These are phyloP conservation scores for Ganoderma lucidum DNA, from an alignment of 1,284 basidiomycete species.

Conservation along the genomic window DNA sequence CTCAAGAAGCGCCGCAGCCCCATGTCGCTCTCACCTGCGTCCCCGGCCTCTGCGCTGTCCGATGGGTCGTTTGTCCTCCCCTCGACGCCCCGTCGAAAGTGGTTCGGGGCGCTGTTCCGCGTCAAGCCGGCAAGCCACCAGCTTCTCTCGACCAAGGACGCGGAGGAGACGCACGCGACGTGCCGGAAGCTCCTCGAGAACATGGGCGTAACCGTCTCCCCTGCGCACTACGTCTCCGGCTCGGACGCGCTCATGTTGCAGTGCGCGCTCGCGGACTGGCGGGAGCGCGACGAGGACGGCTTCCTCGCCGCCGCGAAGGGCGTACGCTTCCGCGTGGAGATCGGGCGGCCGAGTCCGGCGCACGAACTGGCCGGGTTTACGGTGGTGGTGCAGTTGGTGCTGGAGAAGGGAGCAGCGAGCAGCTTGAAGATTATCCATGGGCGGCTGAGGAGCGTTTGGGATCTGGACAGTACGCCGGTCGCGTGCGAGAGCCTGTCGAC, in stretches of 20 bases:
- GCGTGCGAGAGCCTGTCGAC: slow-evolving; percentile 39
- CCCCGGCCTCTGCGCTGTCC: slow-evolving; percentile 54
- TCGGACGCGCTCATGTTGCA: slow-evolving; percentile 53
- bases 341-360: slow-evolving; percentile 56
- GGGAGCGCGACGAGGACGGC: slow-evolving; percentile 53
- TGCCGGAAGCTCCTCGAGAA: slow-evolving; percentile 77
- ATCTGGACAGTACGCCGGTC: slow-evolving; percentile 52
- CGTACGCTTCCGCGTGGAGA: slow-evolving; percentile 82
- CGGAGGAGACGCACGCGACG: slow-evolving; percentile 75
- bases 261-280: slow-evolving; percentile 69
- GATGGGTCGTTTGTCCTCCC: slow-evolving; percentile 51
- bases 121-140: slow-evolving; percentile 77
- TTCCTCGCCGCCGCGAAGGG: slow-evolving; percentile 67
- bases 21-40: slow-evolving; percentile 42
- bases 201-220: slow-evolving; percentile 73
- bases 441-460: slow-evolving; percentile 77
- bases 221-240: slow-evolving; percentile 49
- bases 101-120: slow-evolving; percentile 92
- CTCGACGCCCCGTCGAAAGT: slow-evolving; percentile 73
- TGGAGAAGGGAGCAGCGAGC: slow-evolving; percentile 87
- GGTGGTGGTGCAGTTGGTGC: slow-evolving; percentile 72
- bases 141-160: slow-evolving; percentile 72
- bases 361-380: slow-evolving; percentile 56
- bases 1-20: slow-evolving; percentile 51
- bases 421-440: slow-evolving; percentile 82